Percentiles rank a stretch among this genome's conserved stretches.
These are phyloP conservation scores for Coemansia sp. DNA, from an alignment of 192 early-diverging fungal species.

Conservation along the genomic window DNA sequence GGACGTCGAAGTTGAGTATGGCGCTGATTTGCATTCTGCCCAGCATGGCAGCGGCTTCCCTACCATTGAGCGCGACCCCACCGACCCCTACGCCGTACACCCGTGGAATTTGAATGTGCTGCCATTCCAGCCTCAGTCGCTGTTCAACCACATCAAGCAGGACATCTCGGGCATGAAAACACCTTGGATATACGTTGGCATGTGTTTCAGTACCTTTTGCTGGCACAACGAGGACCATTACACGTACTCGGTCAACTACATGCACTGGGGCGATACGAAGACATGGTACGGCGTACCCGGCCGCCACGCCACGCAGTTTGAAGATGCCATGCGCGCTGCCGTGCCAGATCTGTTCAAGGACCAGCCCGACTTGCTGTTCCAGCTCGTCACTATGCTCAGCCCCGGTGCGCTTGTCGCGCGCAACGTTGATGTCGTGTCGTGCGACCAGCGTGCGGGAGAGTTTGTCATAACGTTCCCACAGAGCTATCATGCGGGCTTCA, in stretches of 20 bases:
- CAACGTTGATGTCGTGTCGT: slow-evolving; percentile 74
- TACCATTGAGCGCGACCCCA: slow-evolving; percentile 64
- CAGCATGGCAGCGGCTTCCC: slow-evolving; percentile 95
- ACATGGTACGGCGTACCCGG: slow-evolving; percentile 98
- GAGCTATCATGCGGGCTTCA: slow-evolving; percentile 96
- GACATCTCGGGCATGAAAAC: slow-evolving; percentile 98
- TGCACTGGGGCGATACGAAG: slow-evolving; percentile 95
- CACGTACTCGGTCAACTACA: slow-evolving; percentile 96
- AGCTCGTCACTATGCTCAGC: slow-evolving; percentile 90
- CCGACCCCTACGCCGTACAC: slow-evolving; percentile 68
- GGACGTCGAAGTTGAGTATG: slow-evolving; percentile 93
- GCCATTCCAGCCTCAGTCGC: slow-evolving; percentile 76
- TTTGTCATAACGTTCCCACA: slow-evolving; percentile 95
- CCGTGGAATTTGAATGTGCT: slow-evolving; percentile 93
- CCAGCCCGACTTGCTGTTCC: slow-evolving; percentile 92
- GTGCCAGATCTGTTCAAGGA: slow-evolving; percentile 89
- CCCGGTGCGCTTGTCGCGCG: slow-evolving; percentile 74
- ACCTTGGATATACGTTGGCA: slow-evolving; percentile 97
- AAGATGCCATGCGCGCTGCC: slow-evolving; percentile 76
- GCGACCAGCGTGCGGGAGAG: slow-evolving; percentile 91
- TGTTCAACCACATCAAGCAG: slow-evolving; percentile 86
- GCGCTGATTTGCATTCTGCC: slow-evolving; percentile 91
- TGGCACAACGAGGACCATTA: slow-evolving; percentile 99
- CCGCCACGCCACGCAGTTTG: slow-evolving; percentile 77
- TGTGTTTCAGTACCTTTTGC: slow-evolving; percentile 95